Conservation (phyloP, 306 rosid genomes). For the Corylus americana region DNA sequence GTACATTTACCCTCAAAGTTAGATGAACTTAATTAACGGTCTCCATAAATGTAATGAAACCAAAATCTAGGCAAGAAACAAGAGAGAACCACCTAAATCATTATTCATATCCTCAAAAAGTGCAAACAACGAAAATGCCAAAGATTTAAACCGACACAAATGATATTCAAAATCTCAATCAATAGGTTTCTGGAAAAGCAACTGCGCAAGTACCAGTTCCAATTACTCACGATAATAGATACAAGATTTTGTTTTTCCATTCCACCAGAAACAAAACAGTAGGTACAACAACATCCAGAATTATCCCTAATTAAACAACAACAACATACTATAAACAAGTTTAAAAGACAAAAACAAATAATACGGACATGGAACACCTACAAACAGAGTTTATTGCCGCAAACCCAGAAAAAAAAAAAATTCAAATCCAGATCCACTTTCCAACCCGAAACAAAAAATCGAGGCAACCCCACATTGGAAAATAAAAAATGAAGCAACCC, state of each 20-base stretch:
- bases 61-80: neutral
- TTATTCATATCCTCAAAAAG: neutral
- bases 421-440: conserved; percentile 58
- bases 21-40: neutral
- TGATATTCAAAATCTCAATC: conserved; percentile 8
- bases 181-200: conserved; percentile 1
- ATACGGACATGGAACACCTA: neutral
- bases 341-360: neutral
- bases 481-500: conserved; percentile 25
- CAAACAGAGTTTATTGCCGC: neutral
- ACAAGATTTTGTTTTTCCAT: neutral
- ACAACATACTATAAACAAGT: neutral
- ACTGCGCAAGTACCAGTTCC: neutral
- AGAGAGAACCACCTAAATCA: neutral
- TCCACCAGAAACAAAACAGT: neutral
- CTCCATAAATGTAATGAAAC: neutral
- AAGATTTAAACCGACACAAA: conserved; percentile 13
- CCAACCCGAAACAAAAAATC: conserved; percentile 25
- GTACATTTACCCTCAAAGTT: neutral
- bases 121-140: neutral
- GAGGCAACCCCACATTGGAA: conserved; percentile 26
- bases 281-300: neutral
- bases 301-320: conserved; percentile 17
- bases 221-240: neutral
- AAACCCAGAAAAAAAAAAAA: conserved; percentile 28